These are phyloP conservation scores for Pythium chondricola DNA, from an alignment of 352 stramenopile species.

Conservation along the genomic window DNA sequence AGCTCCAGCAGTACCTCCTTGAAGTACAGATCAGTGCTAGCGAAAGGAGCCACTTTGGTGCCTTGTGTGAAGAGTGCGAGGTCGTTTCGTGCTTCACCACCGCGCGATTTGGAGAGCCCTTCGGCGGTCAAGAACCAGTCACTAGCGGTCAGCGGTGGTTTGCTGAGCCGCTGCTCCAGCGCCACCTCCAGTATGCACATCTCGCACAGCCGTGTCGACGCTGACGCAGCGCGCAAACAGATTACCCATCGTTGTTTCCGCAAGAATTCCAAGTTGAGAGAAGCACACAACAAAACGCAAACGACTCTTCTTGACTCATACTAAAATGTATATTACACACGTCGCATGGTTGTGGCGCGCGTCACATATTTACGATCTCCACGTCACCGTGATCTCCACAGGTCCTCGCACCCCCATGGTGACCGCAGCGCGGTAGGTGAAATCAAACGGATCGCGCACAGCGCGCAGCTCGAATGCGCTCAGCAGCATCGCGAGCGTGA, in stretches of 20 bases:
- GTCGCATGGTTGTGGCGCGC: background rate
- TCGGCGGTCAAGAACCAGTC: slow-evolving; percentile 13
- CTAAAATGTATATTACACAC: background rate
- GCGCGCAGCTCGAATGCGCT: slow-evolving; percentile 39
- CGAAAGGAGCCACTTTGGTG: slow-evolving; percentile 7
- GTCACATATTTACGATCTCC: background rate
- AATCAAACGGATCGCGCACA: slow-evolving; percentile 29
- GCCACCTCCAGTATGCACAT: no score
- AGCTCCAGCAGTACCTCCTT: background rate
- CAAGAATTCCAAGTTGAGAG: background rate
- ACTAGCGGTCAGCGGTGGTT: background rate
- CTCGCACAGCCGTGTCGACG: no score
- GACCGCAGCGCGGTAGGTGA: slow-evolving; percentile 30
- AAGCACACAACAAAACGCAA: background rate
- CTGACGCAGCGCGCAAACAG: no score
- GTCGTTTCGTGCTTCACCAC: slow-evolving; percentile 2
- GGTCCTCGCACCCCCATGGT: slow-evolving; percentile 35
- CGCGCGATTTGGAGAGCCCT: slow-evolving; percentile 9
- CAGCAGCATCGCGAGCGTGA: slow-evolving; percentile 31
- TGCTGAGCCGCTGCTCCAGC: no score
- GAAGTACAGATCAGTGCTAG: slow-evolving; percentile 1
- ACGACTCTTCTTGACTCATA: background rate
- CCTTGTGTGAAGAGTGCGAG: slow-evolving; percentile 1
- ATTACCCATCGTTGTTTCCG: background rate
- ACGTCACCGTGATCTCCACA: slow-evolving; percentile 2